These are phyloP conservation scores for Pythium apleroticum DNA, from an alignment of 352 stramenopile species.

Conservation along the genomic window DNA sequence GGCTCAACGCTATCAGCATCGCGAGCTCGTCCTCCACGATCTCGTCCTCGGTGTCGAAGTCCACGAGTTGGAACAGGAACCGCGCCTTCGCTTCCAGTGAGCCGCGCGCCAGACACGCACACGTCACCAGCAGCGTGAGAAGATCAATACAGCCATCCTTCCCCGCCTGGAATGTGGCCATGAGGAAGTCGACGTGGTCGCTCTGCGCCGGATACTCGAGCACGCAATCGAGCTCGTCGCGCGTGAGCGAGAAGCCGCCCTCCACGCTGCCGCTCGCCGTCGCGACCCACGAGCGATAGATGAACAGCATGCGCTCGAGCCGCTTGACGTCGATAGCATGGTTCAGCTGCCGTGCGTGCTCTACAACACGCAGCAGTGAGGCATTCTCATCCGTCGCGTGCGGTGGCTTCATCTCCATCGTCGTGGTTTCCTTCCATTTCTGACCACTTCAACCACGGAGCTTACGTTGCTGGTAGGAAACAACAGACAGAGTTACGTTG, in stretches of 20 bases:
- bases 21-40: conserved; percentile 70
- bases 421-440: conserved; percentile 6
- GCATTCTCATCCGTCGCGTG: background rate
- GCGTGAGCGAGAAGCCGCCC: conserved; percentile 59
- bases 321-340: conserved; percentile 38
- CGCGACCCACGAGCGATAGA: conserved; percentile 59
- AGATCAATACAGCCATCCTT: conserved; percentile 42
- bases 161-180: conserved; percentile 35
- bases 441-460: conserved; percentile 11
- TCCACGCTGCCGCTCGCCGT: conserved; percentile 35
- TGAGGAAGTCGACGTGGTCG: conserved; percentile 48
- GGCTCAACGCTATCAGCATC: conserved; percentile 57
- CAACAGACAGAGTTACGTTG: background rate
- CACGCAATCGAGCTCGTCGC: conserved; percentile 60
- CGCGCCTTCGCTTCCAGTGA: conserved; percentile 48
- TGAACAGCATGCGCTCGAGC: conserved; percentile 54
- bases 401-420: background rate
- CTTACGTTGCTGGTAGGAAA: background rate
- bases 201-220: conserved; percentile 45
- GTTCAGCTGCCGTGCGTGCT: conserved; percentile 47
- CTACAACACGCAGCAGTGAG: conserved; percentile 25
- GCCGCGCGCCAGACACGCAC: conserved; percentile 47
- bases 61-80: conserved; percentile 68
- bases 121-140: conserved; percentile 49
- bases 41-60: conserved; percentile 76